Percentiles rank a stretch among this genome's conserved stretches.
These are phyloP conservation scores for Steccherinum ochraceum DNA, from an alignment of 768 basidiomycete species.

Conservation along the genomic window DNA sequence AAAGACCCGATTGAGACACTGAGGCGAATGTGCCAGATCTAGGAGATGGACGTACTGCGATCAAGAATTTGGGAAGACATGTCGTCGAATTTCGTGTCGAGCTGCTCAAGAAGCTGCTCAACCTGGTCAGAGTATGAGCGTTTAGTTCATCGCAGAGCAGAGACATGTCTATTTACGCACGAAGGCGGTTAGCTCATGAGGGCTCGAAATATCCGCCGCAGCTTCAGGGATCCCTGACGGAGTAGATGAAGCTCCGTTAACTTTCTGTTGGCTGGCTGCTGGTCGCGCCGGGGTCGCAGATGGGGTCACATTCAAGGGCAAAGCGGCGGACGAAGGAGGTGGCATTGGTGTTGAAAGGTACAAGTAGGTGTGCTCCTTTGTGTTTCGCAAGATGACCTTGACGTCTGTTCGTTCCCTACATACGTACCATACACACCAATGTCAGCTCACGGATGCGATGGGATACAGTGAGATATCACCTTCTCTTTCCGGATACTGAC, in stretches of 20 bases:
- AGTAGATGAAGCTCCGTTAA: conserved; percentile 10
- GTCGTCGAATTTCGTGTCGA: conserved; percentile 88
- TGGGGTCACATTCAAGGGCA: conserved; percentile 60
- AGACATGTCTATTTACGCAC: conserved; percentile 40
- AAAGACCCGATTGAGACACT: conserved; percentile 6
- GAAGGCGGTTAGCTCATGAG: conserved; percentile 91
- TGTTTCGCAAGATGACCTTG: too few relatives aligned
- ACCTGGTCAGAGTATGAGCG: conserved; percentile 44
- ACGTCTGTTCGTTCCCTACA: too few relatives aligned
- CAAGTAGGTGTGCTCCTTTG: too few relatives aligned
- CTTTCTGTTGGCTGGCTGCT: conserved; percentile 30
- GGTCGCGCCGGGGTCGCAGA: conserved; percentile 29
- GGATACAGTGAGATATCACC: too few relatives aligned
- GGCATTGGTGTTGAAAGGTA: conserved; percentile 15
- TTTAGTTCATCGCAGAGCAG: not conserved
- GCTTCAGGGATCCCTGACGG: conserved; percentile 16
- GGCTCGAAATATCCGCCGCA: conserved; percentile 75
- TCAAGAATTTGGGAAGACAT: conserved; percentile 90
- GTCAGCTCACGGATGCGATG: too few relatives aligned
- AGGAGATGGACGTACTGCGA: conserved; percentile 48
- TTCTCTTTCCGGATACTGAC: too few relatives aligned
- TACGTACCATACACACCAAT: too few relatives aligned
- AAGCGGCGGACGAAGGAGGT: conserved; percentile 45
- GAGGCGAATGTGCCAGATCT: conserved; percentile 6
- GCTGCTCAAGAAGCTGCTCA: conserved; percentile 78